phyloP scores from a whole-genome alignment of 2,329 filamentous ascomycete genomes.

The Alternaria sp. region DNA sequence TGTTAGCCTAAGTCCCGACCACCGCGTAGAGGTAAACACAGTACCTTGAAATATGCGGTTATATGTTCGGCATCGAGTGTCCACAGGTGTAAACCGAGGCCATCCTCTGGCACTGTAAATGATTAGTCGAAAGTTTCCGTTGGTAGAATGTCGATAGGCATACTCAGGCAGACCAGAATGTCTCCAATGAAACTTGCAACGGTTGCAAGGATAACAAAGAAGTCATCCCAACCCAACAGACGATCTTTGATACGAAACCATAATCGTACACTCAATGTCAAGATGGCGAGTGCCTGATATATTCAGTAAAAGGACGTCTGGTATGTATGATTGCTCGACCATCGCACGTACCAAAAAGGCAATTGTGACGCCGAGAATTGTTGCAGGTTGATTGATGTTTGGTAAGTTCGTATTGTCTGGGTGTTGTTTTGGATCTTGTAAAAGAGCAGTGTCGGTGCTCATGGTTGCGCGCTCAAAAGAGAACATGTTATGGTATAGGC shows the following conservation, averaged over 20 bases:
- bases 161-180: conserved; percentile 45
- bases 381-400: conserved; percentile 41
- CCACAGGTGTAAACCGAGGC: conserved; percentile 47
- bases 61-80: conserved; percentile 29
- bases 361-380: conserved; percentile 39
- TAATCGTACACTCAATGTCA: conserved; percentile 43
- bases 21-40: background rate
- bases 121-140: conserved; percentile 10
- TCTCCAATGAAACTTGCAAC: conserved; percentile 39
- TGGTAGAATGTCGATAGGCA: conserved; percentile 11
- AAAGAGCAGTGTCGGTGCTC: background rate
- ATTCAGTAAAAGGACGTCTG: conserved; percentile 12
- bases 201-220: conserved; percentile 43
- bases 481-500: background rate
- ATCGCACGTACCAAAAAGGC: conserved; percentile 42
- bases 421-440: conserved; percentile 23
- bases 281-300: conserved; percentile 34
- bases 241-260: conserved; percentile 41
- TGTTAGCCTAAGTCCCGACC: background rate
- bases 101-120: conserved; percentile 41
- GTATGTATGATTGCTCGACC: background rate
- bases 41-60: conserved; percentile 45
- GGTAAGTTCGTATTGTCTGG: conserved; percentile 44
- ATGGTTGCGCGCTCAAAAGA: conserved; percentile 8
- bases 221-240: conserved; percentile 50